These are phyloP conservation scores for Taphrina communis DNA, from an alignment of 1,139 yeast genomes.

Conservation along the genomic window DNA sequence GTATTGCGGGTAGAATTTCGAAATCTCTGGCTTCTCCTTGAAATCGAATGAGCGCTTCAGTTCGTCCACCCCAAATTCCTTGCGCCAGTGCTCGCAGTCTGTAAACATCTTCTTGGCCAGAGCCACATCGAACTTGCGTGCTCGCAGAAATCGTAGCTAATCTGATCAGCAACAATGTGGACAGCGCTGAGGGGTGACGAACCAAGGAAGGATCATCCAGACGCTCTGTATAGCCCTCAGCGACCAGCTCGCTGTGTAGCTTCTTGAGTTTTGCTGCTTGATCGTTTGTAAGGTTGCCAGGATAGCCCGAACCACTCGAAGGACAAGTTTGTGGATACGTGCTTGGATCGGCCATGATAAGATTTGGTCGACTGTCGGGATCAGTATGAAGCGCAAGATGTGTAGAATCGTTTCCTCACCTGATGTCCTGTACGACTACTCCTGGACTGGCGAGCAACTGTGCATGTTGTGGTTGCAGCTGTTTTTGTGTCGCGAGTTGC, in stretches of 20 bases:
- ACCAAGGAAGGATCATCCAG: constrained; percentile 84
- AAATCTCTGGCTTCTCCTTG: constrained; percentile 78
- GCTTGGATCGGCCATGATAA: constrained; percentile 21
- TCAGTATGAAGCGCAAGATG: not conserved
- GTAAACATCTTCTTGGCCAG: constrained; percentile 82
- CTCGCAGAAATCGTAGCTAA: constrained; percentile 81
- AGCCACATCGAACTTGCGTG: constrained; percentile 86
- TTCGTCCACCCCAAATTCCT: constrained; percentile 82
- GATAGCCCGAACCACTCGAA: constrained; percentile 32
- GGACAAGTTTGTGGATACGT: constrained; percentile 39
- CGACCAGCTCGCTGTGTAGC: constrained; percentile 64
- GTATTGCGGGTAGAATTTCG: constrained; percentile 86
- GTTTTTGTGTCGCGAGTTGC: constrained; percentile 3
- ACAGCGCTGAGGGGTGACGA: constrained; percentile 31
- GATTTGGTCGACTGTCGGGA: not conserved
- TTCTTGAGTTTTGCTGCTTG: constrained; percentile 67
- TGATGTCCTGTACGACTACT: too few species aligned
- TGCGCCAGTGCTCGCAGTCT: constrained; percentile 91
- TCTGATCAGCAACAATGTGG: not conserved
- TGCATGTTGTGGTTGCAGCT: not conserved
- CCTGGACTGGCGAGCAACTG: not conserved
- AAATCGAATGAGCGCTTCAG: constrained; percentile 85
- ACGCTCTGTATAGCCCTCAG: constrained; percentile 72
- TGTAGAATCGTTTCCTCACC: too few species aligned
- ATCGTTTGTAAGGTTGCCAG: constrained; percentile 71